Evolutionary conservation across 2,329 filamentous ascomycete genomes (phyloP).

Genomic region (Talaromyces sp.): DNA sequence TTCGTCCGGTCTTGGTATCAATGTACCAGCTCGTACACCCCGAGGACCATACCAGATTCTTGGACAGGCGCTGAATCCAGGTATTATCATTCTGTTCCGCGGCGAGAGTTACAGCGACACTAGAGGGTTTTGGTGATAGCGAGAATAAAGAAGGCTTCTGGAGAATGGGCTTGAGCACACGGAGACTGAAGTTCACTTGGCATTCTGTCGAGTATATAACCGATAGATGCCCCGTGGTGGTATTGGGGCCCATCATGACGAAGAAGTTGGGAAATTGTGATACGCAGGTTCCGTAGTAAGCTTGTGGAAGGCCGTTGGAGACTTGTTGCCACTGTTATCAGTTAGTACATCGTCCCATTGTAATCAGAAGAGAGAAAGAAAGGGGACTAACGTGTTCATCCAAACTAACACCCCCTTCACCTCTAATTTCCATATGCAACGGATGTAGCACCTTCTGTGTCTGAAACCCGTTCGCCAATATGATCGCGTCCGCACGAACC

Average conservation of each 20-base stretch:
- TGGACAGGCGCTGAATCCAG: slow-evolving; percentile 42
- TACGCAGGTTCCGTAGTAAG: slow-evolving; percentile 51
- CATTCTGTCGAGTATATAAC: slow-evolving; percentile 53
- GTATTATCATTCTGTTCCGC: slow-evolving; percentile 35
- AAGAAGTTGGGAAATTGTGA: slow-evolving; percentile 50
- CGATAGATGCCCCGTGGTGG: slow-evolving; percentile 48
- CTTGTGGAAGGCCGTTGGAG: slow-evolving; percentile 36
- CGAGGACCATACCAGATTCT: slow-evolving; percentile 47
- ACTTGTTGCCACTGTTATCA: slow-evolving; percentile 36
- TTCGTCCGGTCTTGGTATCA: slow-evolving; percentile 45
- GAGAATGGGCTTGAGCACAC: slow-evolving; percentile 44
- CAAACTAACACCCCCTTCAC: slow-evolving; percentile 35
- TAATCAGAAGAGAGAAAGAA: not conserved
- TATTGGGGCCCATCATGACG: slow-evolving; percentile 46
- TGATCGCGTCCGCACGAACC: slow-evolving; percentile 45
- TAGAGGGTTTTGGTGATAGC: slow-evolving; percentile 22
- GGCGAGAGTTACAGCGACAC: slow-evolving; percentile 36
- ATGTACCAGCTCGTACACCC: slow-evolving; percentile 55
- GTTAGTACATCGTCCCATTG: not conserved
- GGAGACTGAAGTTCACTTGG: slow-evolving; percentile 49
- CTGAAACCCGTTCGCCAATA: slow-evolving; percentile 51
- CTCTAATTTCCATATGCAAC: slow-evolving; percentile 42
- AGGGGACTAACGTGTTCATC: slow-evolving; percentile 28
- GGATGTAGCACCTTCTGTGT: slow-evolving; percentile 48
- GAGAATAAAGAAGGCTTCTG: slow-evolving; percentile 21